Percentiles rank a stretch among this genome's conserved stretches.
Evolutionary conservation across 129 eudicot genomes (phyloP).

Genomic region (Escallonia herrerae): DNA sequence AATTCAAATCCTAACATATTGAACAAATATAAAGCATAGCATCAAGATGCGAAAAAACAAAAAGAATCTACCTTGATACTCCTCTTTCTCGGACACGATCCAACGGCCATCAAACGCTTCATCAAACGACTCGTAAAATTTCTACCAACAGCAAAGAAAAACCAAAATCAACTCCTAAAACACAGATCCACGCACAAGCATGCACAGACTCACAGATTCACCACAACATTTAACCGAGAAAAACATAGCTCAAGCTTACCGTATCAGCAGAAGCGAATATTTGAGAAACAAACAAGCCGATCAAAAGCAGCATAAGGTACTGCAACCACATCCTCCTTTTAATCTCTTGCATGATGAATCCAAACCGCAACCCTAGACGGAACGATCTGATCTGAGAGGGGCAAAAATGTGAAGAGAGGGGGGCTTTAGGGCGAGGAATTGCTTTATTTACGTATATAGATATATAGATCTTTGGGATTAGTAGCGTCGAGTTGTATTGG

Average conservation of each 20-base stretch:
- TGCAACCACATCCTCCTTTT: constrained; percentile 43
- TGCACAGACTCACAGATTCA: background rate
- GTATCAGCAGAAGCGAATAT: constrained; percentile 58
- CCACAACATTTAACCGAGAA: background rate
- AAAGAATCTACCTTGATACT: constrained; percentile 49
- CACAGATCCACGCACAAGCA: constrained; percentile 20
- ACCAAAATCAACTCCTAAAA: constrained; percentile 2
- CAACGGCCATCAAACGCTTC: constrained; percentile 66
- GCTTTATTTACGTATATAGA: background rate
- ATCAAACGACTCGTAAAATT: constrained; percentile 76
- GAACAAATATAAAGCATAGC: background rate
- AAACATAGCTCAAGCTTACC: constrained; percentile 29
- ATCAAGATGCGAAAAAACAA: background rate
- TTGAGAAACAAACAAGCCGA: constrained; percentile 43
- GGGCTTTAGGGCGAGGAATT: background rate
- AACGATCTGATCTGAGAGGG: constrained; percentile 3
- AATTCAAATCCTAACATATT: too few species aligned
- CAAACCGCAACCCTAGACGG: background rate
- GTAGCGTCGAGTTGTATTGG: constrained; percentile 33
- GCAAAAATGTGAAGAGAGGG: background rate
- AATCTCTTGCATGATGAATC: constrained; percentile 35
- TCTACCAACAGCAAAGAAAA: constrained; percentile 24
- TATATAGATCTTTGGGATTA: constrained; percentile 23
- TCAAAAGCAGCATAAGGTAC: constrained; percentile 31
- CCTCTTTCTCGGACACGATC: constrained; percentile 73